phyloP scores from a whole-genome alignment of 2,329 filamentous ascomycete species.

The Fusarium chlamydosporum region DNA sequence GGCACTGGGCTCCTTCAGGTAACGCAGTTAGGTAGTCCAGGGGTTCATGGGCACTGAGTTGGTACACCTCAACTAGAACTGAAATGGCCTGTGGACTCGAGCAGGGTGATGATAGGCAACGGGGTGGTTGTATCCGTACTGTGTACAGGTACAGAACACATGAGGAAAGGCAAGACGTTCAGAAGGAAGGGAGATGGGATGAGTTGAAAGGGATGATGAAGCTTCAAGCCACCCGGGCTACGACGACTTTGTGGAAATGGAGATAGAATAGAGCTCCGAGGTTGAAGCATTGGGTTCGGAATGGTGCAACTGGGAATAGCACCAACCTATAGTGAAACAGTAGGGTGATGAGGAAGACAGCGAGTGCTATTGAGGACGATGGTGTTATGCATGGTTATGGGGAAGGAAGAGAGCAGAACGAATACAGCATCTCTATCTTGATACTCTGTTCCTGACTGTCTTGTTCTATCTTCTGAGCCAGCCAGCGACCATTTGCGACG shows the following conservation, averaged over 20 bases:
- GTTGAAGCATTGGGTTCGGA: slow-evolving; percentile 30
- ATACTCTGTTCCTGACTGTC: slow-evolving; percentile 24
- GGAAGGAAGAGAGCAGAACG: slow-evolving; percentile 2
- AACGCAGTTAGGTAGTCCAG: slow-evolving; percentile 24
- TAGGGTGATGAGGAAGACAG: neutral
- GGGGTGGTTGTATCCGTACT: slow-evolving; percentile 25
- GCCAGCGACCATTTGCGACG: slow-evolving; percentile 22
- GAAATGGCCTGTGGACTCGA: slow-evolving; percentile 24
- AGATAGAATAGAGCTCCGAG: slow-evolving; percentile 28
- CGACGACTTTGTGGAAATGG: slow-evolving; percentile 28
- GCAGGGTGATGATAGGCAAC: slow-evolving; percentile 28
- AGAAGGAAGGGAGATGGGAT: slow-evolving; percentile 3
- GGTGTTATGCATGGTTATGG: slow-evolving; percentile 7
- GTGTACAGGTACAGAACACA: slow-evolving; percentile 16
- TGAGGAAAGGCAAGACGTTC: slow-evolving; percentile 6
- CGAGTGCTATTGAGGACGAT: slow-evolving; percentile 7
- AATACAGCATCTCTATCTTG: slow-evolving; percentile 4
- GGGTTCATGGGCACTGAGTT: slow-evolving; percentile 33
- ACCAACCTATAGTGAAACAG: slow-evolving; percentile 1
- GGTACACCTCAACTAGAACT: slow-evolving; percentile 35
- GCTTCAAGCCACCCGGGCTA: slow-evolving; percentile 44
- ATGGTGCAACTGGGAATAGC: slow-evolving; percentile 25
- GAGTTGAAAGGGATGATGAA: slow-evolving; percentile 31
- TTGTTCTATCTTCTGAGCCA: slow-evolving; percentile 24
- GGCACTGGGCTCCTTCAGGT: slow-evolving; percentile 42